Percentiles rank a stretch among this genome's conserved stretches.
Evolutionary conservation across 139 green algal species (phyloP).

Genomic region (Penium margaritaceum): DNA sequence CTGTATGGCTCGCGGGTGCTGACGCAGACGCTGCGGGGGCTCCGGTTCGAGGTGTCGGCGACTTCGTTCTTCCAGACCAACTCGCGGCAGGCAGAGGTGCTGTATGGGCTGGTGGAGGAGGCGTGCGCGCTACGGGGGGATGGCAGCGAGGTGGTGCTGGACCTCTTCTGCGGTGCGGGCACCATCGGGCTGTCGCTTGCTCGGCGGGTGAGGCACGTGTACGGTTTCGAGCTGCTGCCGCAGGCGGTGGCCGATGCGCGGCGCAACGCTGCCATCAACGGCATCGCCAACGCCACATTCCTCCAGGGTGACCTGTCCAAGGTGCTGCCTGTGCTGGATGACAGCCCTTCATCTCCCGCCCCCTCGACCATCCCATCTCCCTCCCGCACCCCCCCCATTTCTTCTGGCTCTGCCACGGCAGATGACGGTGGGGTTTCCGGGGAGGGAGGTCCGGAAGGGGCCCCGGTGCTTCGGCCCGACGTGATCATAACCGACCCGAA

Average conservation of each 20-base stretch:
- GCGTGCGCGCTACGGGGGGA: slow-evolving; percentile 47
- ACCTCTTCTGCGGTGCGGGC: slow-evolving; percentile 83
- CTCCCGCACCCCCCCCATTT: background rate
- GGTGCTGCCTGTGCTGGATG: background rate
- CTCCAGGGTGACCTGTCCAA: slow-evolving; percentile 54
- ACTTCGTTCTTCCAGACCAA: slow-evolving; percentile 86
- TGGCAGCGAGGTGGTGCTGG: slow-evolving; percentile 58
- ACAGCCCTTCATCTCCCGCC: background rate
- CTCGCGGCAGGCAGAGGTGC: slow-evolving; percentile 54
- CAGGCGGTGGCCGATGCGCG: slow-evolving; percentile 46
- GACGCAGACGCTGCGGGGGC: slow-evolving; percentile 55
- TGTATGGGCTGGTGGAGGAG: slow-evolving; percentile 61
- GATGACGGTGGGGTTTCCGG: too few species aligned
- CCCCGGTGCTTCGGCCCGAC: too few species aligned
- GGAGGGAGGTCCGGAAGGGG: too few species aligned
- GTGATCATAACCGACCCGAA: slow-evolving; percentile 81
- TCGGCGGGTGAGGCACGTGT: slow-evolving; percentile 23
- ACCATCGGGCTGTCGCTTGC: slow-evolving; percentile 74
- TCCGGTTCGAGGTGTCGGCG: slow-evolving; percentile 65
- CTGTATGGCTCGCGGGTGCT: slow-evolving; percentile 38
- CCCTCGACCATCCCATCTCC: background rate
- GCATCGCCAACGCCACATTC: slow-evolving; percentile 69
- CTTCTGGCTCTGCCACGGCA: too few species aligned
- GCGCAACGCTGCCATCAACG: slow-evolving; percentile 67
- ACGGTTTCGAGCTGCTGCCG: slow-evolving; percentile 47